A percentile compares a stretch with the other conserved stretches of the same genome.
These are phyloP conservation scores for Penicillium glabrum DNA, from an alignment of 2,329 filamentous ascomycete genomes.

Conservation along the genomic window DNA sequence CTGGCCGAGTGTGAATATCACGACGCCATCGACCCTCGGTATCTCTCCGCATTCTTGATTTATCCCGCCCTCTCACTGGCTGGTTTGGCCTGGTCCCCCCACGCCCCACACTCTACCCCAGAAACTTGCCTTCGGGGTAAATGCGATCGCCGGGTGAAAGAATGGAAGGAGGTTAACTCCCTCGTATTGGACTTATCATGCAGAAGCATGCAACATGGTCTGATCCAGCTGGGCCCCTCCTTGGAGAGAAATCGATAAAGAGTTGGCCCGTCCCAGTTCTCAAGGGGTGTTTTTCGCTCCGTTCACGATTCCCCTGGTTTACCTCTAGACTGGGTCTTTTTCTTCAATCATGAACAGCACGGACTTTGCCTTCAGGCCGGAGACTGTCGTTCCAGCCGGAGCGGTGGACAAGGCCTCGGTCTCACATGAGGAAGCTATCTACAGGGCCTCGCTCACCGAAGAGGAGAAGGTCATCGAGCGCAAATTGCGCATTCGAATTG, in stretches of 20 bases:
- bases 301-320: too few relatives aligned
- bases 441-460: slow-evolving; percentile 16
- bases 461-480: slow-evolving; percentile 40
- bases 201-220: not conserved
- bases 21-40: not conserved
- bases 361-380: slow-evolving; percentile 7
- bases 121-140: not conserved
- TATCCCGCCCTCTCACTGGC: not conserved
- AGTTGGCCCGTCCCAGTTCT: not conserved
- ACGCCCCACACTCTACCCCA: not conserved
- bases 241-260: not conserved
- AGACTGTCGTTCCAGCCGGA: slow-evolving; percentile 7
- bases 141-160: not conserved
- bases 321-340: not conserved
- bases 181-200: not conserved
- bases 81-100: not conserved
- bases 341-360: slow-evolving; percentile 9
- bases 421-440: slow-evolving; percentile 21
- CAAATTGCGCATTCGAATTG: slow-evolving; percentile 37
- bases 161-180: not conserved
- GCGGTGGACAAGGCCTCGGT: slow-evolving; percentile 20
- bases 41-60: not conserved
- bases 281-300: not conserved
- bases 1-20: not conserved
- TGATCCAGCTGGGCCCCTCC: not conserved